A percentile compares a stretch with the other conserved stretches of the same genome.
Conservation (phyloP, 257 asterid genomes). For the Anisodus tanguticus region DNA sequence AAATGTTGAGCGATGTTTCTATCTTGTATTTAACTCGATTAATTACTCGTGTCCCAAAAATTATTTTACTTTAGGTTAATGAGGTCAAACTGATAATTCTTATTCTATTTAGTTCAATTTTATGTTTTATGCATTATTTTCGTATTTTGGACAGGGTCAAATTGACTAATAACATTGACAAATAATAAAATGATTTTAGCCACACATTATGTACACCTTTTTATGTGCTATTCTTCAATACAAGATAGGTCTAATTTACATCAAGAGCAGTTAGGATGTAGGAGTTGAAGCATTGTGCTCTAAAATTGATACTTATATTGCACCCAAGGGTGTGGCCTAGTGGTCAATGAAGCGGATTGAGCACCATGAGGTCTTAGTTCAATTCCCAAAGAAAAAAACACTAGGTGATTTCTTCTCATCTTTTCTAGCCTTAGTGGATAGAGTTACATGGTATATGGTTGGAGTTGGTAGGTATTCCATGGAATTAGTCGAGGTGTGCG, state of each 20-base stretch:
- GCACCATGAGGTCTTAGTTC: too few relatives aligned
- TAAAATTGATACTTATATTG: background rate
- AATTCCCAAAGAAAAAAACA: too few relatives aligned
- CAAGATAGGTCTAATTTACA: background rate
- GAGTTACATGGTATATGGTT: too few relatives aligned
- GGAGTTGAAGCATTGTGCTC: conserved; percentile 9
- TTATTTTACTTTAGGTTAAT: background rate
- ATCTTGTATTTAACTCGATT: background rate
- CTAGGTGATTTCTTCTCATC: too few relatives aligned
- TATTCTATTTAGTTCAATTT: background rate
- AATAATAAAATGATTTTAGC: background rate
- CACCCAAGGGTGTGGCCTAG: too few relatives aligned
- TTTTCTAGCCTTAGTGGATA: too few relatives aligned
- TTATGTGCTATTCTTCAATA: background rate
- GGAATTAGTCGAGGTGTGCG: too few relatives aligned
- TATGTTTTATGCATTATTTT: conserved; percentile 4
- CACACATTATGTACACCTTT: background rate
- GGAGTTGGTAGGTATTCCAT: too few relatives aligned
- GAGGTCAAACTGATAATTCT: conserved; percentile 3
- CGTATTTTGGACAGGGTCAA: background rate
- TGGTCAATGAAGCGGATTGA: too few relatives aligned
- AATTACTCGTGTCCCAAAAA: background rate
- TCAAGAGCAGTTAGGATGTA: background rate
- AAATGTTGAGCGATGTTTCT: background rate
- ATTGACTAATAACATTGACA: background rate